phyloP scores from a whole-genome alignment of 495 filamentous ascomycete species.

The Neurospora sp. region DNA sequence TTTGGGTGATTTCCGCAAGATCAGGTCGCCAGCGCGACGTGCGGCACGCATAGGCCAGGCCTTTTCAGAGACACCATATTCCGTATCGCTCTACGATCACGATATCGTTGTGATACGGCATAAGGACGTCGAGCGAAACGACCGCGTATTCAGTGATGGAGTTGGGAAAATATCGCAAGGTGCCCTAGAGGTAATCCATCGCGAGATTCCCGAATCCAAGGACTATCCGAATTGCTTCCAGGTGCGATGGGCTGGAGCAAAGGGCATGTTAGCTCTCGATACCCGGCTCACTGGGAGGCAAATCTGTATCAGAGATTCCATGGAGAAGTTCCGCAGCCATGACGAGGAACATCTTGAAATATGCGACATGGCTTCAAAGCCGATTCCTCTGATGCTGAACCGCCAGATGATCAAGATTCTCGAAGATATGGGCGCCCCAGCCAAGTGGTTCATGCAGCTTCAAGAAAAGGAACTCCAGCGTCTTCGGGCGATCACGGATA shows the following conservation, averaged over 20 bases:
- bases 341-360: slow-evolving; percentile 55
- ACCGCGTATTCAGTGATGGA: slow-evolving; percentile 66
- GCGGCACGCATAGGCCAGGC: slow-evolving; percentile 78
- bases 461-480: slow-evolving; percentile 47
- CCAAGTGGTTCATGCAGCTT: slow-evolving; percentile 46
- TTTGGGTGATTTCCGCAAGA: slow-evolving; percentile 55
- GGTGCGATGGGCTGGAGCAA: slow-evolving; percentile 59
- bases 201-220: slow-evolving; percentile 29
- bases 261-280: slow-evolving; percentile 66
- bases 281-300: slow-evolving; percentile 38
- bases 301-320: slow-evolving; percentile 55
- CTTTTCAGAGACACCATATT: slow-evolving; percentile 63
- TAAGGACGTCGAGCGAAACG: slow-evolving; percentile 29
- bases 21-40: slow-evolving; percentile 60
- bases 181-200: slow-evolving; percentile 44
- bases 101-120: slow-evolving; percentile 25
- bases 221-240: slow-evolving; percentile 54
- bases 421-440: slow-evolving; percentile 54
- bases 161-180: slow-evolving; percentile 58
- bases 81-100: slow-evolving; percentile 31
- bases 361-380: slow-evolving; percentile 54
- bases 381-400: slow-evolving; percentile 61
- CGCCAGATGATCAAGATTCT: slow-evolving; percentile 73
- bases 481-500: slow-evolving; percentile 45
- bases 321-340: slow-evolving; percentile 63